Percentiles rank a stretch among this genome's conserved stretches.
phyloP scores from a whole-genome alignment of 768 basidiomycete genomes.

The Rhizopogon vesiculosus region DNA sequence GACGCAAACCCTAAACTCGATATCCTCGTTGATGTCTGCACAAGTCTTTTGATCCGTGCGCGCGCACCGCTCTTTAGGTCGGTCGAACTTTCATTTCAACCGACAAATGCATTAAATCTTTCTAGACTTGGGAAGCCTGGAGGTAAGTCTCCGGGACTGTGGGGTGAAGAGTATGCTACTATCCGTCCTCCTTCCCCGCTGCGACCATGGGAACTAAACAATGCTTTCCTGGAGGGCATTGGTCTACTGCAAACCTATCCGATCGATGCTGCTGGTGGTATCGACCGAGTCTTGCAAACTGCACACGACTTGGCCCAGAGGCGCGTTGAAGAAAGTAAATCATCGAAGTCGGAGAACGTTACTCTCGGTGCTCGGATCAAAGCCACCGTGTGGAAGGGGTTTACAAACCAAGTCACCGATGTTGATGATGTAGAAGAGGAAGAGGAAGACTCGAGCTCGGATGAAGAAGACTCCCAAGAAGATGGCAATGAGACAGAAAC shows the following conservation, averaged over 20 bases:
- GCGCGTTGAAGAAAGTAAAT: conserved; percentile 37
- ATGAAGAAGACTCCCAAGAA: conserved; percentile 24
- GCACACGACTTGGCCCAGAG: conserved; percentile 55
- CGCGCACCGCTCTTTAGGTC: conserved; percentile 53
- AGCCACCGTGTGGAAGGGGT: conserved; percentile 63
- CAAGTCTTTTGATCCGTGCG: conserved; percentile 60
- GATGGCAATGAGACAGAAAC: conserved; percentile 46
- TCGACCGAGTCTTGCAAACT: conserved; percentile 66
- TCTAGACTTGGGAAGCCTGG: conserved; percentile 51
- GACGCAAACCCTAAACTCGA: conserved; percentile 58
- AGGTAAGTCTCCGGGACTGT: conserved; percentile 42
- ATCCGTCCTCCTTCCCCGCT: conserved; percentile 38
- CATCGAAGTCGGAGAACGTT: conserved; percentile 26
- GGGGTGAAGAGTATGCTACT: conserved; percentile 41
- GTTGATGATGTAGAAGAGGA: conserved; percentile 30
- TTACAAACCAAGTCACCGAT: conserved; percentile 46
- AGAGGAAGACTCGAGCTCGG: conserved; percentile 19
- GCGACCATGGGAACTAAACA: conserved; percentile 47
- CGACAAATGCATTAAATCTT: neutral
- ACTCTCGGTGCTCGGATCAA: conserved; percentile 54
- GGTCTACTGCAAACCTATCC: conserved; percentile 63
- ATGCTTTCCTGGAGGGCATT: conserved; percentile 65
- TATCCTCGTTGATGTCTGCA: conserved; percentile 64
- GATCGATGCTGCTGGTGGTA: conserved; percentile 58
- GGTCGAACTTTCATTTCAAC: conserved; percentile 11